phyloP scores from a whole-genome alignment of 352 stramenopile species.

The Ochromonadaceae sp. region DNA sequence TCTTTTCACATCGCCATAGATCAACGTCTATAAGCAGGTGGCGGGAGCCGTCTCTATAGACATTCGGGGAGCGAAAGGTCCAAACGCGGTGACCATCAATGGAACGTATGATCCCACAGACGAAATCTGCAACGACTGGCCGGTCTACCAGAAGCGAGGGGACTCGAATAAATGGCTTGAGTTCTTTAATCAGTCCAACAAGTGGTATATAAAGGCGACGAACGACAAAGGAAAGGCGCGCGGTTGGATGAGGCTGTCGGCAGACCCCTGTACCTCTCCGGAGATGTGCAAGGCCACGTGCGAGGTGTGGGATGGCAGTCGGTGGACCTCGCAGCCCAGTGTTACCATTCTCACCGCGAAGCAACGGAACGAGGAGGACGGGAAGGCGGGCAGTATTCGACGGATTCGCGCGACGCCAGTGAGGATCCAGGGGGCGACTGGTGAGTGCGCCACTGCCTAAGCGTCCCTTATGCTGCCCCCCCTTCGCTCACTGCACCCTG shows the following conservation, averaged over 20 bases:
- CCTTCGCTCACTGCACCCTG: too few species aligned
- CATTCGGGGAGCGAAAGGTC: conserved; percentile 10
- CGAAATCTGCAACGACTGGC: background rate
- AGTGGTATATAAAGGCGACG: conserved; percentile 19
- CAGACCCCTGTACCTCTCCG: background rate
- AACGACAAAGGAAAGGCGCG: conserved; percentile 2
- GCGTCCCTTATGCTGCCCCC: too few species aligned
- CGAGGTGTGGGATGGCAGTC: conserved; percentile 17
- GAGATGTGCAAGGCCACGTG: background rate
- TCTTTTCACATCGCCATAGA: too few species aligned
- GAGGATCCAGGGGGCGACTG: background rate
- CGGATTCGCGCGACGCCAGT: conserved; percentile 9
- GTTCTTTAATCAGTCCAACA: conserved; percentile 13
- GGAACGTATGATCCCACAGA: conserved; percentile 13
- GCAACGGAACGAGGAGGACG: conserved; percentile 10
- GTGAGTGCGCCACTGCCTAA: too few species aligned
- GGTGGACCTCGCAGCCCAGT: background rate
- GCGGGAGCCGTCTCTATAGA: too few species aligned
- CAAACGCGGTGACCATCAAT: conserved; percentile 8
- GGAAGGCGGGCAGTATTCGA: background rate
- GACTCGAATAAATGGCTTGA: conserved; percentile 13
- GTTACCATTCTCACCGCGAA: conserved; percentile 12
- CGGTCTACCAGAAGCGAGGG: conserved; percentile 12
- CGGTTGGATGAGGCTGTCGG: background rate
- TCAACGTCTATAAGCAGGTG: too few species aligned